These are phyloP conservation scores for Fennellomyces sp. DNA, from an alignment of 371 early-diverging fungal genomes.

Conservation along the genomic window DNA sequence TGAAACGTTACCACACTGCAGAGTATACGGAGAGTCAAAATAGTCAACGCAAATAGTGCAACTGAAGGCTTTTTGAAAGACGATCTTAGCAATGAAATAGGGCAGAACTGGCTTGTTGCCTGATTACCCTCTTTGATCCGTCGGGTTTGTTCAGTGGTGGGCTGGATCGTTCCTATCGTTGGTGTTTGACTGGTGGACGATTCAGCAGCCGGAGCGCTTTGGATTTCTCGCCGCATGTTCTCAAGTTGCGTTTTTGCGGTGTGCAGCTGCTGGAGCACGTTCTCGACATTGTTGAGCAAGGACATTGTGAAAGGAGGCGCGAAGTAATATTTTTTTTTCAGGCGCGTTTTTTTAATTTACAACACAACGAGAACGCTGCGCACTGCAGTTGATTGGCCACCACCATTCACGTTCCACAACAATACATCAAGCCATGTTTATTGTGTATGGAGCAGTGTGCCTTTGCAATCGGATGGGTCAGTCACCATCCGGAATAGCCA, in stretches of 20 bases:
- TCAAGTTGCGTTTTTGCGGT: neutral
- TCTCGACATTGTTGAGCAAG: neutral
- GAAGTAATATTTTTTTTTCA: too few species aligned
- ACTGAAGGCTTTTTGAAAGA: conserved; percentile 5
- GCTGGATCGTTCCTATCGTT: neutral
- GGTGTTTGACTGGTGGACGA: too few species aligned
- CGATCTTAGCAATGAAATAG: neutral
- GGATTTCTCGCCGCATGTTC: neutral
- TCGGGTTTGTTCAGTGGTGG: neutral
- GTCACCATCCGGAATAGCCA: too few species aligned
- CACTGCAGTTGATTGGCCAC: too few species aligned
- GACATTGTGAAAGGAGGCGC: neutral
- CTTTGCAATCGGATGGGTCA: too few species aligned
- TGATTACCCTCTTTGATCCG: conserved; percentile 12
- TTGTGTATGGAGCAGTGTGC: too few species aligned
- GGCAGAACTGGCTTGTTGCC: too few species aligned
- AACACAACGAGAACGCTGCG: too few species aligned
- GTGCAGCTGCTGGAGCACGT: neutral
- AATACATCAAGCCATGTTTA: too few species aligned
- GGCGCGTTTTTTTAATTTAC: neutral
- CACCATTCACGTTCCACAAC: too few species aligned
- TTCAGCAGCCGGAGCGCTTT: neutral
- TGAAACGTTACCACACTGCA: conserved; percentile 10
- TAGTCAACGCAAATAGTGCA: conserved; percentile 16
- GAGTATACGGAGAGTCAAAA: conserved; percentile 11